A percentile compares a stretch with the other conserved stretches of the same genome.
phyloP scores from a whole-genome alignment of 2,329 filamentous ascomycete species.

The Xylaria sp. region DNA sequence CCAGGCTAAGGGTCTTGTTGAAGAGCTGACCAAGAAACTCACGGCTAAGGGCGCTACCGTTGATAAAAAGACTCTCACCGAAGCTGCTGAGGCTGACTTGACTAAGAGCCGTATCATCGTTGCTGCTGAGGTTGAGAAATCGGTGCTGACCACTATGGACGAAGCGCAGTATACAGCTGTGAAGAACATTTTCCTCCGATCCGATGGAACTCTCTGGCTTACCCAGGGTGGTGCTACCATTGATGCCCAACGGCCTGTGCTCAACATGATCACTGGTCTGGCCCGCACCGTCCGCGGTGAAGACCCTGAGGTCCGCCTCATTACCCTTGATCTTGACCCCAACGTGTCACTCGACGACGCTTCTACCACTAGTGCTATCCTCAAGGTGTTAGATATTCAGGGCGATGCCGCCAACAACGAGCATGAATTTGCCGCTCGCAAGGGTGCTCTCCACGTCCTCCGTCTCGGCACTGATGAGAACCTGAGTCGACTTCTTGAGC shows the following conservation, averaged over 20 bases:
- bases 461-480: slow-evolving; percentile 44
- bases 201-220: slow-evolving; percentile 46
- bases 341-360: slow-evolving; percentile 47
- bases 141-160: slow-evolving; percentile 43
- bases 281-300: slow-evolving; percentile 61
- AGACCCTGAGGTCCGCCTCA: slow-evolving; percentile 55
- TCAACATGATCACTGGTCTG: slow-evolving; percentile 60
- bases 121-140: slow-evolving; percentile 46
- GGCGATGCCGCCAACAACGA: slow-evolving; percentile 44
- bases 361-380: slow-evolving; percentile 50
- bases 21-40: slow-evolving; percentile 41
- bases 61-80: slow-evolving; percentile 41
- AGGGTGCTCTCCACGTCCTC: slow-evolving; percentile 44
- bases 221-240: slow-evolving; percentile 44
- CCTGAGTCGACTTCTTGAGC: slow-evolving; percentile 43
- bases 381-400: slow-evolving; percentile 45
- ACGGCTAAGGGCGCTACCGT: slow-evolving; percentile 40
- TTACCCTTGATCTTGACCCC: slow-evolving; percentile 59
- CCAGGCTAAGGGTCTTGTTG: slow-evolving; percentile 39
- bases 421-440: slow-evolving; percentile 45
- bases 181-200: slow-evolving; percentile 45
- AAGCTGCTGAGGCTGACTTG: slow-evolving; percentile 40
- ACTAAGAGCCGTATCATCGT: slow-evolving; percentile 45
- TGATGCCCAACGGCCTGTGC: slow-evolving; percentile 44
- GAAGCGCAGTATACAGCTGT: slow-evolving; percentile 42